These are phyloP conservation scores for Hypoxylon rickii DNA, from an alignment of 495 filamentous ascomycete genomes.

Conservation along the genomic window DNA sequence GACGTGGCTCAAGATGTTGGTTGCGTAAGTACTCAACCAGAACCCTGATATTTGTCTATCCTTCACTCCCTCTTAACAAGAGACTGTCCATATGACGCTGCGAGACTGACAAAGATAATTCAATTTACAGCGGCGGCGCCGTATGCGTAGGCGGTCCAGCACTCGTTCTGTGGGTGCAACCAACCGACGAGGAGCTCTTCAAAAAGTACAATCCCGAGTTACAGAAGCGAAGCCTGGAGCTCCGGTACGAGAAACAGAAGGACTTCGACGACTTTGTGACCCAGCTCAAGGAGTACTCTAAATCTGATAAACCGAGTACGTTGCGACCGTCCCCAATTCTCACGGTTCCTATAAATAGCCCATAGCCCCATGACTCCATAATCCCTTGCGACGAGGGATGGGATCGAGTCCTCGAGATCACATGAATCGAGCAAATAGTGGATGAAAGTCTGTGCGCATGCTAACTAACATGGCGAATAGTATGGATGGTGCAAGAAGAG, in stretches of 20 bases:
- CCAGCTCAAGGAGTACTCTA: conserved; percentile 84
- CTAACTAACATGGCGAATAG: conserved; percentile 39
- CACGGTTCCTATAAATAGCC: no score
- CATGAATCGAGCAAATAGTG: background rate
- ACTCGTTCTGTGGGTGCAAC: conserved; percentile 76
- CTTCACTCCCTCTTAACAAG: no score
- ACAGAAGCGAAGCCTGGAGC: conserved; percentile 77
- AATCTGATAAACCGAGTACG: conserved; percentile 80
- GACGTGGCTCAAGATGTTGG: conserved; percentile 56
- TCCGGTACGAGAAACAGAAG: conserved; percentile 71
- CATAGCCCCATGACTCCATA: no score
- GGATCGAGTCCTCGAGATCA: no score
- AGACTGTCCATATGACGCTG: no score
- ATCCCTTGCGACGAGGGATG: no score
- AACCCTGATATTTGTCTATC: conserved; percentile 2
- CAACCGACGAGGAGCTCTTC: conserved; percentile 90
- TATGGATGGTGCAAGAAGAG: conserved; percentile 76
- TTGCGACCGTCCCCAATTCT: no score
- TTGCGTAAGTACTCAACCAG: conserved; percentile 58
- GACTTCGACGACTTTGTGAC: conserved; percentile 87
- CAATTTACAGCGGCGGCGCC: conserved; percentile 60
- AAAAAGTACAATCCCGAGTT: conserved; percentile 92
- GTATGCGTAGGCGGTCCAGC: conserved; percentile 84
- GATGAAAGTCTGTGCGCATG: background rate
- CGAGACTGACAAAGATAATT: conserved; percentile 25